Evolutionary conservation across 345 rosid genomes (phyloP), one percentile per base, ranked within the genome.

Genomic region (Melastoma malabathricum): DNA sequence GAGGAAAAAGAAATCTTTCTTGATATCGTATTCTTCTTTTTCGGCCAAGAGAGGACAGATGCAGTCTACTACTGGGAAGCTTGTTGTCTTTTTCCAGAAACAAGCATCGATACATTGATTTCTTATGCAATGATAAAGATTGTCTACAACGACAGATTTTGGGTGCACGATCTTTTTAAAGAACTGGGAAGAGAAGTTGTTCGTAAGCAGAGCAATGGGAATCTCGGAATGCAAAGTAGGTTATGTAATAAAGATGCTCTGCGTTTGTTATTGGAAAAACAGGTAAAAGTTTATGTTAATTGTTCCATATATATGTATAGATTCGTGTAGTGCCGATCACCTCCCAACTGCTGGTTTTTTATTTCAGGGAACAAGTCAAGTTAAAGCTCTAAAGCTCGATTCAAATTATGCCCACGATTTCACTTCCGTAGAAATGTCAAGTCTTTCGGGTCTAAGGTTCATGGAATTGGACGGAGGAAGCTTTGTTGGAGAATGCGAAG

Each of bases 161-260:
- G 47, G 47, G 47, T 66, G 71, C 66, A 61, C 23, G 62, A 57
- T 46, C 20, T 50, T n/a, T 25, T 61, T 10, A 43, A 47, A 48
- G 48, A 31, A 3, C 51, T 61, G 50, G 71, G 66, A 9, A 50
- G 47, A 43, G 43, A 48, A 13, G 48, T 61, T 51, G 56, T 66
- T 13, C 23, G 43, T 1, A 6, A 13, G 18, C 31, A 47, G 15
- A 46, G 3, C 16, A 7, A 4, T 16, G 39, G 39, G 1, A 58
- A 62, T 4, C 56, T 41, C 1, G 52, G 56, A 10, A 22, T 10
- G 27, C 50, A 53, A 5, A 58, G 47, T 18, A 53, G 72, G 44
- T 45, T 67, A 18, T 62, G 67, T 0, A 46, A n/a, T 6, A 13
- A 48, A 38, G 64, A 67, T 10, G 48, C 59, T 13, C 3, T 3